phyloP scores from a whole-genome alignment of 1,284 basidiomycete genomes.

The Naganishia sp. region DNA sequence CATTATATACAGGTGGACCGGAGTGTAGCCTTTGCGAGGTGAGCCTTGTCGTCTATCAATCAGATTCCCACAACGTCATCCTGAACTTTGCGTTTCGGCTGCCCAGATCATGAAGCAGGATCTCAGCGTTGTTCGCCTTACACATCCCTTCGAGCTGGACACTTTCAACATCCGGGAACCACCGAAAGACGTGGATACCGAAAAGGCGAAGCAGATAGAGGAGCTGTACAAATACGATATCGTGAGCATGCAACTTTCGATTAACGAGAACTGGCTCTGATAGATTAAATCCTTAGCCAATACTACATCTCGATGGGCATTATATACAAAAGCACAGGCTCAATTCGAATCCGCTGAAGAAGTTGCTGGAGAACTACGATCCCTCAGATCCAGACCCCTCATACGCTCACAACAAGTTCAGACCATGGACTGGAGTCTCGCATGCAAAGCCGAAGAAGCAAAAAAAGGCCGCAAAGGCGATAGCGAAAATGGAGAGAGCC shows the following conservation, averaged over 20 bases:
- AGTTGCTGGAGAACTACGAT: conserved; percentile 39
- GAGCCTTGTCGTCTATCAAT: conserved; percentile 18
- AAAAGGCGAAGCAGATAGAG: conserved; percentile 26
- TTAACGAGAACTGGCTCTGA: background rate
- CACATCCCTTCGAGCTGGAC: conserved; percentile 47
- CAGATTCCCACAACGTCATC: too few species aligned
- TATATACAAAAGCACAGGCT: conserved; percentile 51
- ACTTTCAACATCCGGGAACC: conserved; percentile 51
- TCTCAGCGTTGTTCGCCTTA: conserved; percentile 40
- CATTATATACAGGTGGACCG: conserved; percentile 52
- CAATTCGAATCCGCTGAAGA: conserved; percentile 40
- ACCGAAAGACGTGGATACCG: conserved; percentile 34
- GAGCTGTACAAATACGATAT: conserved; percentile 27
- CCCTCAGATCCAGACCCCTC: conserved; percentile 22
- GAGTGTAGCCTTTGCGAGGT: conserved; percentile 54
- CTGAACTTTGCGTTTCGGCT: background rate
- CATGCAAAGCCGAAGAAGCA: conserved; percentile 12
- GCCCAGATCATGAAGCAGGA: conserved; percentile 40
- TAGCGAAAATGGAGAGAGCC: conserved; percentile 8
- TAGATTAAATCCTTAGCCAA: conserved; percentile 40
- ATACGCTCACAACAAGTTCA: conserved; percentile 28
- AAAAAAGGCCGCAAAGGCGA: conserved; percentile 15
- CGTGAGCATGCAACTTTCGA: background rate
- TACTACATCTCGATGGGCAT: conserved; percentile 48
- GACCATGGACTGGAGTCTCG: conserved; percentile 5